These are phyloP conservation scores for Mycena pura DNA, from an alignment of 768 basidiomycete species.

Conservation along the genomic window DNA sequence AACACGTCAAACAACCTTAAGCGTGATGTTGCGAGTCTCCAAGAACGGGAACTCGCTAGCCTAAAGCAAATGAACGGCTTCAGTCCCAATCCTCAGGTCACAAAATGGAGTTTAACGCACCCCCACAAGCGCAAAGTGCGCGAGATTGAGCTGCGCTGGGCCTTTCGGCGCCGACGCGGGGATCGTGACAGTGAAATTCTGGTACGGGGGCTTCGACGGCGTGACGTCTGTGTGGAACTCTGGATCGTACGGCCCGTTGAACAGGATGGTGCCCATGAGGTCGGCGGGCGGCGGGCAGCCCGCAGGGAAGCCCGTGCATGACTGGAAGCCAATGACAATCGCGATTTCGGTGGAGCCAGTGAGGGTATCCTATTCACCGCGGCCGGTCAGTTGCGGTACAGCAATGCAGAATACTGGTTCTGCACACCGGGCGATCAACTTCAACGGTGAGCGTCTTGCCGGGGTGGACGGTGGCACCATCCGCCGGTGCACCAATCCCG, in stretches of 20 bases:
- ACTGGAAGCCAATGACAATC: conserved; percentile 38
- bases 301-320: conserved; percentile 26
- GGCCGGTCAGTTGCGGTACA: too few species aligned
- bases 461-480: conserved; percentile 29
- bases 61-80: neutral
- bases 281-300: conserved; percentile 29
- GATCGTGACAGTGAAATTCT: conserved; percentile 47
- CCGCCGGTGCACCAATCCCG: conserved; percentile 41
- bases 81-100: neutral
- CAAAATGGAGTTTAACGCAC: conserved; percentile 33
- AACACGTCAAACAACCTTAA: conserved; percentile 11
- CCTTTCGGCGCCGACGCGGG: conserved; percentile 32
- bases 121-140: conserved; percentile 40
- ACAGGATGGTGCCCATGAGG: conserved; percentile 42
- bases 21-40: conserved; percentile 5
- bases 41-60: conserved; percentile 14
- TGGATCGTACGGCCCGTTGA: conserved; percentile 44
- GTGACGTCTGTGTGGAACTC: conserved; percentile 25
- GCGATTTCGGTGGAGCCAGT: conserved; percentile 39
- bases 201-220: conserved; percentile 34
- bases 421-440: conserved; percentile 46
- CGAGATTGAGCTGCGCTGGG: conserved; percentile 36
- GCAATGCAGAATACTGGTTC: too few species aligned
- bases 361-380: conserved; percentile 6
- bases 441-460: conserved; percentile 43